Evolutionary conservation across 345 rosid genomes (phyloP).

Genomic region (Eucalyptus microcorys): DNA sequence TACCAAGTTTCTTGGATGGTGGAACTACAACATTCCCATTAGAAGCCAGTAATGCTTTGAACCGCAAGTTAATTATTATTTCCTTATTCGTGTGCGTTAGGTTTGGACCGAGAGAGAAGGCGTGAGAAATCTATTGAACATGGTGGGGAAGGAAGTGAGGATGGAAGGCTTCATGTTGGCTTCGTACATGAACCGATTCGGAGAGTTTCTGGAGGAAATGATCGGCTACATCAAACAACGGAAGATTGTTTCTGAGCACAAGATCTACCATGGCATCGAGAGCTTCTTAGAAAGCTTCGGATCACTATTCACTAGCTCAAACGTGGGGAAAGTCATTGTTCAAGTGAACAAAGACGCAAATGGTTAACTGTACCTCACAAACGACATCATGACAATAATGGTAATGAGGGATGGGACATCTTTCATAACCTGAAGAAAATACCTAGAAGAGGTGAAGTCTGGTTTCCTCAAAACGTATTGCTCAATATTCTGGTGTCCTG

Average conservation of each 20-base stretch:
- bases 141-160: conserved; percentile 34
- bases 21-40: neutral
- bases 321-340: conserved; percentile 25
- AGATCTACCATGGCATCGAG: conserved; percentile 17
- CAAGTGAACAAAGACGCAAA: conserved; percentile 1
- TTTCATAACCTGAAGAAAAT: neutral
- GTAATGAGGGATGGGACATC: neutral
- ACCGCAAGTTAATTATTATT: neutral
- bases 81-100: neutral
- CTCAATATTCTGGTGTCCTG: neutral
- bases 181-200: conserved; percentile 10
- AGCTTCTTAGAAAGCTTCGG: conserved; percentile 20
- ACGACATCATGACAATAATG: neutral
- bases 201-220: conserved; percentile 18
- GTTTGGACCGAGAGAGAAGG: conserved; percentile 33
- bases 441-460: neutral
- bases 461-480: neutral
- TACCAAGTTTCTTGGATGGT: neutral
- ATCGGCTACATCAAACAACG: conserved; percentile 9
- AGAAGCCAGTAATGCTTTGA: neutral
- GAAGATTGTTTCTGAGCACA: conserved; percentile 12
- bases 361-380: neutral
- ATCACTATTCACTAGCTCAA: conserved; percentile 29
- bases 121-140: conserved; percentile 28
- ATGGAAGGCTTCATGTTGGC: conserved; percentile 29